Percentiles rank a stretch among this genome's conserved stretches.
Evolutionary conservation across 2,329 filamentous ascomycete species (phyloP).

Genomic region (Pestalotiopsis sp.): DNA sequence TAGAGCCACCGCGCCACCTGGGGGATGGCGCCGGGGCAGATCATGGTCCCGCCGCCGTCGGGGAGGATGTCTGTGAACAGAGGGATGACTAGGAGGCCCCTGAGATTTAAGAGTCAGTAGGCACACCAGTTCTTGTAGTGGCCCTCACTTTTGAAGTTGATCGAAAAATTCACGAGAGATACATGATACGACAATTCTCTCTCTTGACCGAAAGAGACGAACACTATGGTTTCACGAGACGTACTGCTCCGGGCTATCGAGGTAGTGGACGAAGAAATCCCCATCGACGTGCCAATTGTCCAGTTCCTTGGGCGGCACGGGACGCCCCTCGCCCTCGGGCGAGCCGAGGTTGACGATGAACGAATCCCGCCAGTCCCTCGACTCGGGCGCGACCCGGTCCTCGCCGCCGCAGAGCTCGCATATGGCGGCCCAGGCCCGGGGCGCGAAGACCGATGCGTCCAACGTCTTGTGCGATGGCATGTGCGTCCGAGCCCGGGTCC

Average conservation of each 20-base stretch:
- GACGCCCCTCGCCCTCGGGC: slow-evolving; percentile 47
- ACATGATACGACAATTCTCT: not conserved
- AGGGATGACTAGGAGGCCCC: slow-evolving; percentile 64
- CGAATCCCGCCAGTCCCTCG: slow-evolving; percentile 63
- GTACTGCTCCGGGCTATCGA: slow-evolving; percentile 66
- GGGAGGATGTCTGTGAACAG: slow-evolving; percentile 64
- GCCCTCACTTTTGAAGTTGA: not conserved
- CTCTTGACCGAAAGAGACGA: not conserved
- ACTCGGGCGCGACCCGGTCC: slow-evolving; percentile 47
- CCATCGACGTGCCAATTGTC: slow-evolving; percentile 69
- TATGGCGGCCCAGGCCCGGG: slow-evolving; percentile 66
- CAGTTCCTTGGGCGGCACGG: slow-evolving; percentile 52
- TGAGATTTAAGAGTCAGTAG: not conserved
- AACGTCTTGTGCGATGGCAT: slow-evolving; percentile 63
- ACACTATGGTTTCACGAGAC: not conserved
- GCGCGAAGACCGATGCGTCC: slow-evolving; percentile 56
- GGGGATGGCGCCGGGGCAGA: slow-evolving; percentile 61
- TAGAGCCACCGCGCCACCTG: slow-evolving; percentile 58
- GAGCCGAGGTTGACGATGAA: slow-evolving; percentile 71
- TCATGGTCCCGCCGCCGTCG: slow-evolving; percentile 63
- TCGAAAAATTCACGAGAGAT: not conserved
- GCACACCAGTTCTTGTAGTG: too few species aligned
- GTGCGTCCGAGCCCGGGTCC: slow-evolving; percentile 61
- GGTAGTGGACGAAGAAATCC: slow-evolving; percentile 72
- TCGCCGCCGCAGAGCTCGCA: slow-evolving; percentile 66